These are phyloP conservation scores for Cydonia oblonga DNA, from an alignment of 331 rosid species.

Conservation along the genomic window DNA sequence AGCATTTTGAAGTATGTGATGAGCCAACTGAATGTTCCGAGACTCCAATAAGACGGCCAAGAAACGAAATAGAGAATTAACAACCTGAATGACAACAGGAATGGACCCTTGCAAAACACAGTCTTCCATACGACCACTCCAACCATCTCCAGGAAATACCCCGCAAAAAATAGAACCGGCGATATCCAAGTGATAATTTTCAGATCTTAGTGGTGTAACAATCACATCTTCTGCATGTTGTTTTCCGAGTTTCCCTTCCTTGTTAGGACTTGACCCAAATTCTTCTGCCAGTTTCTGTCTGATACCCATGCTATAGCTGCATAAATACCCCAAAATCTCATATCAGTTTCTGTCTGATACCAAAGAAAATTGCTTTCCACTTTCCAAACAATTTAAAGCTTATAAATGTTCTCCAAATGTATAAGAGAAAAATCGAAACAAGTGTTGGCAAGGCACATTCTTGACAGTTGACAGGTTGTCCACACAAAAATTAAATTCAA, in stretches of 20 bases:
- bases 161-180: slow-evolving; percentile 79
- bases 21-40: background rate
- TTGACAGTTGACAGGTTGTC: background rate
- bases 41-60: background rate
- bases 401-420: too few relatives aligned
- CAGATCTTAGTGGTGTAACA: slow-evolving; percentile 54
- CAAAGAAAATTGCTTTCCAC: too few relatives aligned
- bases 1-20: background rate
- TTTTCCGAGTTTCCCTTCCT: slow-evolving; percentile 71
- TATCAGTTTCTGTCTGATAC: too few relatives aligned
- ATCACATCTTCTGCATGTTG: slow-evolving; percentile 68
- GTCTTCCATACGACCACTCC: slow-evolving; percentile 97
- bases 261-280: slow-evolving; percentile 79
- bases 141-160: slow-evolving; percentile 87
- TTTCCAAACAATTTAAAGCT: too few relatives aligned
- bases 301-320: slow-evolving; percentile 92
- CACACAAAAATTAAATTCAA: background rate
- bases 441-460: background rate
- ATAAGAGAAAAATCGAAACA: background rate
- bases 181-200: slow-evolving; percentile 51
- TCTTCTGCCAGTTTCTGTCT: slow-evolving; percentile 81
- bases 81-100: slow-evolving; percentile 84
- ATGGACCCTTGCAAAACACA: slow-evolving; percentile 88
- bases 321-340: background rate
- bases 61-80: background rate